Base-by-base conservation (phyloP, 768 basidiomycete genomes). In the Pleurotus tuber-regium region DNA sequence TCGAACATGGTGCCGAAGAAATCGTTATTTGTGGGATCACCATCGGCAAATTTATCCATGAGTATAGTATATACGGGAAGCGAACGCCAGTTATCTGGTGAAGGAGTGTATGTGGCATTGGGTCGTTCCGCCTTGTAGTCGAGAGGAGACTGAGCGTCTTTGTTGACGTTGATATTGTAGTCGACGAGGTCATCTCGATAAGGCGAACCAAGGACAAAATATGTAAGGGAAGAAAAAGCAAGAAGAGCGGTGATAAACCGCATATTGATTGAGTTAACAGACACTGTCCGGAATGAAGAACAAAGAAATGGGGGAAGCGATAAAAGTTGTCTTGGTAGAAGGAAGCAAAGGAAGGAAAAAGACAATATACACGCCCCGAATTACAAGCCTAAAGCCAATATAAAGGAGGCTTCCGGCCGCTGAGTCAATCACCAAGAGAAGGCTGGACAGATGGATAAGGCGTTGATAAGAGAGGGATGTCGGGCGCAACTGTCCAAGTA, bases 21-120 rank as follows among this genome's bases (percentile, higher is more conserved):
- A 73, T 96, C 90, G 66, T 97, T 94, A 63, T 96, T 97, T 38
- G 82, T 70, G 2, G 94, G 94, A 64, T 93, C 89, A 1, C 94
- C 94, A 59, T 96, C 92, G 11, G 92, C 92, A 63, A 91, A 96
- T 70, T 96, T 96, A 78, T 97, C 94, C 58, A 94, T 67, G 44
- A 96, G 84, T 60, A 92, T 61, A 36, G 87, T 89, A 63, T 93
- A 93, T 44, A 83, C 76, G 1, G 91, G 90, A 9, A 92, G 69
- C 4, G 80, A 70, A 16, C 94, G 83, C 94, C 94, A 97, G 67
- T 97, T 97, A 11, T 57, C 40, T 0, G 94, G 94, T 0, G 92
- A 94, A 0, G 80, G 76, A 0, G 82, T 87, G 67, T 95, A 94
- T 7, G 78, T 83, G 1, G 70, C 70, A 58, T 83, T 87, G 2